A percentile compares a stretch with the other conserved stretches of the same genome.
These are phyloP conservation scores for Fusarium sp. DNA, from an alignment of 2,329 filamentous ascomycete species.

Conservation along the genomic window DNA sequence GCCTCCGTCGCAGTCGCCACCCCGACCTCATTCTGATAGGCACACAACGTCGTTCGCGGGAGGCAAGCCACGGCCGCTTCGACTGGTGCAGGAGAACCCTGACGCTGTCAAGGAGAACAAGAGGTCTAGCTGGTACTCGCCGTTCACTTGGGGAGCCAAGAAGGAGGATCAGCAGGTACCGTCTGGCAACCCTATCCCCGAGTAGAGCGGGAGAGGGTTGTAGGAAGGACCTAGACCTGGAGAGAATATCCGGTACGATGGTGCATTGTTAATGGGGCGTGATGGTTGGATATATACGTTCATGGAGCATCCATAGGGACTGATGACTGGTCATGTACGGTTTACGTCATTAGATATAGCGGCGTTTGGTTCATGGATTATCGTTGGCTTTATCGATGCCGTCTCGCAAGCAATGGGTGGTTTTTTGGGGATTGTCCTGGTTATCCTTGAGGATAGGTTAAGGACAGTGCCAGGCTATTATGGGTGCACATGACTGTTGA, in stretches of 20 bases:
- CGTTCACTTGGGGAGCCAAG: conserved; percentile 65
- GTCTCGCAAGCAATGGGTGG: conserved; percentile 41
- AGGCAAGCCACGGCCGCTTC: conserved; percentile 83
- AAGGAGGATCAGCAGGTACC: conserved; percentile 60
- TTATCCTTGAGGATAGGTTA: conserved; percentile 37
- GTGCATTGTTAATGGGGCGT: conserved; percentile 38
- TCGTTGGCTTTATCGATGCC: conserved; percentile 45
- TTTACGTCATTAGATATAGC: conserved; percentile 50
- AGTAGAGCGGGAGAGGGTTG: conserved; percentile 44
- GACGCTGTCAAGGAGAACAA: conserved; percentile 67
- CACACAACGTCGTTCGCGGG: conserved; percentile 67
- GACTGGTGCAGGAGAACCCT: conserved; percentile 84
- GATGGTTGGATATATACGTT: conserved; percentile 47
- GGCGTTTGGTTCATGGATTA: conserved; percentile 51
- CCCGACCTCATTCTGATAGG: conserved; percentile 64
- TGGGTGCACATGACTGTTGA: conserved; percentile 38
- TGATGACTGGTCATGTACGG: conserved; percentile 49
- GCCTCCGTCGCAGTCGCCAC: conserved; percentile 65
- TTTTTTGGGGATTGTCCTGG: conserved; percentile 31
- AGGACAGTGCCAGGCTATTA: conserved; percentile 21
- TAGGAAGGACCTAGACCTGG: conserved; percentile 11
- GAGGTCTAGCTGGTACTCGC: conserved; percentile 72
- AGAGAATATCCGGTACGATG: conserved; percentile 12
- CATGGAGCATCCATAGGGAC: conserved; percentile 42
- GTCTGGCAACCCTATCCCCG: conserved; percentile 51